Evolutionary conservation across 2,329 filamentous ascomycete species (phyloP), one percentile per base, ranked within the genome.

Genomic region (Hypoxylon sp.): DNA sequence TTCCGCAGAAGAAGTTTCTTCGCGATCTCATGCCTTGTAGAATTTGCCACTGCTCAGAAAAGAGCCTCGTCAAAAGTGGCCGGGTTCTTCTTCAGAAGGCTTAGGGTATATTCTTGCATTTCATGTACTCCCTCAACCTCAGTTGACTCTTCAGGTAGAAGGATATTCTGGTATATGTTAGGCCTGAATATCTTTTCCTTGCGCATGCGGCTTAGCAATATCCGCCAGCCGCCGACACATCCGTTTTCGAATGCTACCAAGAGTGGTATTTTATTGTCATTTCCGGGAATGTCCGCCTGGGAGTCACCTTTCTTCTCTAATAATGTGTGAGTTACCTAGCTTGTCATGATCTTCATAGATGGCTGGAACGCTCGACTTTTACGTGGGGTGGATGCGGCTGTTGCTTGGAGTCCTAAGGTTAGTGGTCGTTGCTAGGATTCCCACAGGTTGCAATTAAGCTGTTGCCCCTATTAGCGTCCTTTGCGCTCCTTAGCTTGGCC

Each of bases 11-110:
- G 60, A 63, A 63, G 52, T 34, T 34, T 28, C 19, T 57, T 57
- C 19, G 52, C 60, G 2, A 63, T 51, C 23, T 34, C 13, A 56
- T 62, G 60, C n/a, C 60, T 50, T 6, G 49, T 51, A 50, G 30
- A 50, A 19, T 43, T 56, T 34, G 32, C n/a, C 56, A 34, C 45
- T 1, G 51, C 60, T 51, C 51, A 56, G n/a, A 56, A 11, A 43
- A 62, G 51, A 56, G 51, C 43, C n/a, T 56, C 13, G 23, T 62
- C 13, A 3, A 43, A 62, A 56, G 23, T 17, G 38, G 2, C 30
- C 23, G n/a, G 41, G 21, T 32, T 2, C 7, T 23, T 10, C 43
- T 21, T 32, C 9, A 62, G 30, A 49, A 43, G 41, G 2, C 49
- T 19, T 11, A 62, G 14, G 6, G 49, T 41, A 5, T 11, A 34